Evolutionary conservation across 208 protist species (phyloP).

Genomic region (Wallacemonas sp.): DNA sequence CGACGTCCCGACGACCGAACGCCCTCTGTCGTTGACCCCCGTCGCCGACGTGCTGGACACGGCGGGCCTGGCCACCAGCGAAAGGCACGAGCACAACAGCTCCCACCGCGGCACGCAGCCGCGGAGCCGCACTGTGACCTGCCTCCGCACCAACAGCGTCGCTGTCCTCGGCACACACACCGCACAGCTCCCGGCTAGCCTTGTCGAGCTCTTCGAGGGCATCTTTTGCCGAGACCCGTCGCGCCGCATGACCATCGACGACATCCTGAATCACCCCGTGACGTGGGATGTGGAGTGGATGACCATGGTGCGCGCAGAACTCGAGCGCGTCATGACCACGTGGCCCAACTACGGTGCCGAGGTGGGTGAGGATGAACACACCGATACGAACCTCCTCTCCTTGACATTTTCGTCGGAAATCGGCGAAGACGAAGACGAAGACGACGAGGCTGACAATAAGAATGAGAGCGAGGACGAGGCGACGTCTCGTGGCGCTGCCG

Average conservation of each 20-base stretch:
- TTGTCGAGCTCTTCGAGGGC: slow-evolving; percentile 74
- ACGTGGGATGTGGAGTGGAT: slow-evolving; percentile 82
- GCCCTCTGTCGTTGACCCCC: no score
- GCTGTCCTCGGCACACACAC: slow-evolving; percentile 39
- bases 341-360: background rate
- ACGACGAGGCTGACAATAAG: no score
- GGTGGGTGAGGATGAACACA: background rate
- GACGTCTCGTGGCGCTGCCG: no score
- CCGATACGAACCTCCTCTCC: background rate
- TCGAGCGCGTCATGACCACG: slow-evolving; percentile 14
- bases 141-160: slow-evolving; percentile 44
- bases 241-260: slow-evolving; percentile 72
- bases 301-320: slow-evolving; percentile 58
- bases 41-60: no score
- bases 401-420: slow-evolving; percentile 1
- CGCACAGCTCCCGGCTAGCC: slow-evolving; percentile 48
- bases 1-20: background rate
- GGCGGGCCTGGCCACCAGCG: background rate
- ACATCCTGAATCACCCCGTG: slow-evolving; percentile 76
- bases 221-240: slow-evolving; percentile 67
- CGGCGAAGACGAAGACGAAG: background rate
- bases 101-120: background rate
- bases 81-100: background rate
- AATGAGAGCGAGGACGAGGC: no score
- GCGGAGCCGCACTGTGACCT: slow-evolving; percentile 33